Conservation (phyloP, 2,329 filamentous ascomycete species). For the Furcasterigmium furcatum region DNA sequence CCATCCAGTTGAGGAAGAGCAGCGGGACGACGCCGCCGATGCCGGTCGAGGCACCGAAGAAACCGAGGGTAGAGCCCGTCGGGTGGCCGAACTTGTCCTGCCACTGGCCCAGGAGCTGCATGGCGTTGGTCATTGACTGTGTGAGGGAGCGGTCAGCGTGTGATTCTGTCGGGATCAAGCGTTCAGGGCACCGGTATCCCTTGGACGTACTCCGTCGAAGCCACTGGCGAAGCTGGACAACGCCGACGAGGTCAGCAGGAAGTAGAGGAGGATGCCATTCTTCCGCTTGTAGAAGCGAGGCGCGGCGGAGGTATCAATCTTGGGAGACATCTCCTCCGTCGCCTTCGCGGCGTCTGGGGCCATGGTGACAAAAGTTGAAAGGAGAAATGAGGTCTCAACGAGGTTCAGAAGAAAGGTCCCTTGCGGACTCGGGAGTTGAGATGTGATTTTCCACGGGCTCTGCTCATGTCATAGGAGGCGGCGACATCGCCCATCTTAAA, state of each 20-base stretch:
- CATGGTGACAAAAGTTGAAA: constrained; percentile 16
- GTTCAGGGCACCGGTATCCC: too few species aligned
- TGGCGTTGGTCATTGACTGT: constrained; percentile 35
- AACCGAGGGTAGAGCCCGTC: constrained; percentile 29
- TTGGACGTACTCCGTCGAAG: constrained; percentile 36
- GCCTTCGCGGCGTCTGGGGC: constrained; percentile 26
- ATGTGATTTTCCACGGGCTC: too few species aligned
- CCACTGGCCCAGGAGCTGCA: constrained; percentile 32
- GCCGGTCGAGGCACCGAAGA: constrained; percentile 33
- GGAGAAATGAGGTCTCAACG: background rate
- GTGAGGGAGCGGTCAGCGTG: background rate
- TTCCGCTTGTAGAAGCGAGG: constrained; percentile 31
- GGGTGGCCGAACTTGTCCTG: constrained; percentile 33
- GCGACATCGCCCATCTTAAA: too few species aligned
- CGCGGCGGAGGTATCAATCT: constrained; percentile 24
- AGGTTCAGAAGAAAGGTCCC: too few species aligned
- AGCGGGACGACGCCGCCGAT: constrained; percentile 37
- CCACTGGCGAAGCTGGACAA: constrained; percentile 36
- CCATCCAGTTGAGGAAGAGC: constrained; percentile 29
- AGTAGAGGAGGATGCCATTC: constrained; percentile 38
- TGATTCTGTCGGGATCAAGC: too few species aligned
- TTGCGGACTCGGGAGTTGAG: too few species aligned
- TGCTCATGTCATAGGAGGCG: too few species aligned
- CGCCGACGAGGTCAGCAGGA: constrained; percentile 37
- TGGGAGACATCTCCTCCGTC: constrained; percentile 22